phyloP scores from a whole-genome alignment of 2,329 filamentous ascomycete species.

The Fusarium longipes region DNA sequence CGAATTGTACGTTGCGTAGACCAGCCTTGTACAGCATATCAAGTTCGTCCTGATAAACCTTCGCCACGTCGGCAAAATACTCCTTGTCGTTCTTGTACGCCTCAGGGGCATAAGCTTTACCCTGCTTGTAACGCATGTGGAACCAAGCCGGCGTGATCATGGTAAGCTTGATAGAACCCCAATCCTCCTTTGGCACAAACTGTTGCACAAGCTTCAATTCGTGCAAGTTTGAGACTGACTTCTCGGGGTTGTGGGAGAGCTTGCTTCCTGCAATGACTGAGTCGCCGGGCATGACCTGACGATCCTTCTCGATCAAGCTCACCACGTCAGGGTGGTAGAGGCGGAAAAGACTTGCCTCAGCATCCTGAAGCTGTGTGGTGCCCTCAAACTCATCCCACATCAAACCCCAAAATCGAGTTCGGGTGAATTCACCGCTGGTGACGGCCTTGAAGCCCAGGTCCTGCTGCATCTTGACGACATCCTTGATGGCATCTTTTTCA shows the following conservation, averaged over 20 bases:
- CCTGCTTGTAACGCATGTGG: constrained; percentile 47
- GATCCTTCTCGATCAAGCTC: constrained; percentile 63
- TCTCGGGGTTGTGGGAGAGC: constrained; percentile 56
- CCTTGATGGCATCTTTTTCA: constrained; percentile 63
- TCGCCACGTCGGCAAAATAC: constrained; percentile 73
- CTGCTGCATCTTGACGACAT: constrained; percentile 75
- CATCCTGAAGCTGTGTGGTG: constrained; percentile 60
- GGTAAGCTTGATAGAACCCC: constrained; percentile 65
- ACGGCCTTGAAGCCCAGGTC: constrained; percentile 74
- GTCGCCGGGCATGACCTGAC: constrained; percentile 67
- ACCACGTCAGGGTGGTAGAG: constrained; percentile 67
- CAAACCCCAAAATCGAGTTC: constrained; percentile 59
- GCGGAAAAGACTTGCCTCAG: constrained; percentile 63
- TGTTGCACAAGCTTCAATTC: constrained; percentile 62
- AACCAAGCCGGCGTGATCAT: constrained; percentile 63
- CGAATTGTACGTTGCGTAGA: constrained; percentile 74
- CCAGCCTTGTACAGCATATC: constrained; percentile 70
- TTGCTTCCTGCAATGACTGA: constrained; percentile 64
- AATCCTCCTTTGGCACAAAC: constrained; percentile 59
- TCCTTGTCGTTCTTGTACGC: constrained; percentile 53
- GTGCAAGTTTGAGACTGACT: constrained; percentile 61
- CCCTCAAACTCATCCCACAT: constrained; percentile 67
- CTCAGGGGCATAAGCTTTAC: constrained; percentile 45
- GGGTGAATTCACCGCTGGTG: constrained; percentile 76
- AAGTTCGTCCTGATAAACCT: constrained; percentile 73